Conservation (phyloP, 2,329 filamentous ascomycete genomes). For the Aspergillus intermedius region DNA sequence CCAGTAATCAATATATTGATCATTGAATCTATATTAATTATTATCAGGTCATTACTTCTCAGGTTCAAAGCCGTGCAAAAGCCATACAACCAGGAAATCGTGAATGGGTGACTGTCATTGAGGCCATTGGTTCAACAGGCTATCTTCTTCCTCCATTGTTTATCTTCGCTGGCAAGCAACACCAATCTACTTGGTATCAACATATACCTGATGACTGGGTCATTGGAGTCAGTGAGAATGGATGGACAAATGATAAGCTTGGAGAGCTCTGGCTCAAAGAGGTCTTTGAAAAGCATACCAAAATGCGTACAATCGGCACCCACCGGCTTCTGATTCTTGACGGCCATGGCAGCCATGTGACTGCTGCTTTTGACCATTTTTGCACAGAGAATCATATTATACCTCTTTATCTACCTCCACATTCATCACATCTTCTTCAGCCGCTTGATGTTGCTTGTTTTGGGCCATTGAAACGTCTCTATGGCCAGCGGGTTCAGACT, state of each 20-base stretch:
- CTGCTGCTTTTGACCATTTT: background rate
- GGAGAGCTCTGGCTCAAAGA: background rate
- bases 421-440: slow-evolving; percentile 7
- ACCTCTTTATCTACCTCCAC: slow-evolving; percentile 3
- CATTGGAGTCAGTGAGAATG: background rate
- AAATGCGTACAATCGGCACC: background rate
- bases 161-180: slow-evolving; percentile 7
- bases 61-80: slow-evolving; percentile 8
- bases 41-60: background rate
- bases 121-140: slow-evolving; percentile 3
- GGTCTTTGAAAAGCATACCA: background rate
- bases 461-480: slow-evolving; percentile 4
- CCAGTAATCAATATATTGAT: background rate
- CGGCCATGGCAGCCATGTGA: background rate
- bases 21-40: background rate
- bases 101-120: slow-evolving; percentile 10
- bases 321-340: background rate
- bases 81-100: slow-evolving; percentile 8
- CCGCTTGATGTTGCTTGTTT: slow-evolving; percentile 5
- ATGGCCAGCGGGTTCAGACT: slow-evolving; percentile 1
- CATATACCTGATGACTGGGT: background rate
- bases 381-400: slow-evolving; percentile 2
- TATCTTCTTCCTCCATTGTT: slow-evolving; percentile 4
- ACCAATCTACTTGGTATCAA: slow-evolving; percentile 4
- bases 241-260: background rate